Conservation (phyloP, 2,329 filamentous ascomycete genomes). For the Grosmannia clavigera region DNA sequence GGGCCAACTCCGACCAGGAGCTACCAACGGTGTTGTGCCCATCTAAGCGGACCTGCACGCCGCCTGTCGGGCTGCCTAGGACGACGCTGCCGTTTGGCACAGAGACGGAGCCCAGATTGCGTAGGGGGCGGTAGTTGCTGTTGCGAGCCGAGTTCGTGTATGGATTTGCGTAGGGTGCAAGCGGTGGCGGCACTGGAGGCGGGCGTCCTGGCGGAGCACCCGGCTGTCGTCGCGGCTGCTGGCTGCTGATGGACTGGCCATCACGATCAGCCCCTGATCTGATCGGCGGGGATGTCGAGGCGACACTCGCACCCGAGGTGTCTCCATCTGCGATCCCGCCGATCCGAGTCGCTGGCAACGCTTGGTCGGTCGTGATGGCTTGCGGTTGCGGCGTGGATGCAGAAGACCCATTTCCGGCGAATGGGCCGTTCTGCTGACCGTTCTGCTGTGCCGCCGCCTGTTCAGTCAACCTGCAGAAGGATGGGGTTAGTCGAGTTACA, state of each 20-base stretch:
- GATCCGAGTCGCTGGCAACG: slow-evolving; percentile 25
- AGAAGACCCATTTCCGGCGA: background rate
- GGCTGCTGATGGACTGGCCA: slow-evolving; percentile 13
- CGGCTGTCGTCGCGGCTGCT: slow-evolving; percentile 9
- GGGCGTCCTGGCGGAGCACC: slow-evolving; percentile 16
- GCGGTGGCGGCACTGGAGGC: slow-evolving; percentile 18
- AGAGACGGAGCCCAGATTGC: slow-evolving; percentile 22
- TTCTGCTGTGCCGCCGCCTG: slow-evolving; percentile 14
- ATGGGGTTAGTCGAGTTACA: too few relatives aligned
- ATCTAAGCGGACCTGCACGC: slow-evolving; percentile 83
- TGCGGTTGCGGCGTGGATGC: slow-evolving; percentile 20
- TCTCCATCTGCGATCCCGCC: slow-evolving; percentile 15
- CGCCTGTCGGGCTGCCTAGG: slow-evolving; percentile 63
- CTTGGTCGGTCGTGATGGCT: slow-evolving; percentile 40
- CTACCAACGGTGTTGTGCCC: slow-evolving; percentile 38
- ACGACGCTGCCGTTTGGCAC: slow-evolving; percentile 52
- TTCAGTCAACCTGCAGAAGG: slow-evolving; percentile 11
- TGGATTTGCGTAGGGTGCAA: slow-evolving; percentile 35
- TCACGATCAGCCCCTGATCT: background rate
- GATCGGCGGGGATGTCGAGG: background rate
- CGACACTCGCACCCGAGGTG: background rate
- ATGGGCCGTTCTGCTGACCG: background rate
- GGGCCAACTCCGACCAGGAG: slow-evolving; percentile 82
- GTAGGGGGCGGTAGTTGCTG: slow-evolving; percentile 2
- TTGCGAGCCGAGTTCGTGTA: slow-evolving; percentile 23